Conservation (phyloP, 768 basidiomycete species). For the Strobilomyces echinocephalus region DNA sequence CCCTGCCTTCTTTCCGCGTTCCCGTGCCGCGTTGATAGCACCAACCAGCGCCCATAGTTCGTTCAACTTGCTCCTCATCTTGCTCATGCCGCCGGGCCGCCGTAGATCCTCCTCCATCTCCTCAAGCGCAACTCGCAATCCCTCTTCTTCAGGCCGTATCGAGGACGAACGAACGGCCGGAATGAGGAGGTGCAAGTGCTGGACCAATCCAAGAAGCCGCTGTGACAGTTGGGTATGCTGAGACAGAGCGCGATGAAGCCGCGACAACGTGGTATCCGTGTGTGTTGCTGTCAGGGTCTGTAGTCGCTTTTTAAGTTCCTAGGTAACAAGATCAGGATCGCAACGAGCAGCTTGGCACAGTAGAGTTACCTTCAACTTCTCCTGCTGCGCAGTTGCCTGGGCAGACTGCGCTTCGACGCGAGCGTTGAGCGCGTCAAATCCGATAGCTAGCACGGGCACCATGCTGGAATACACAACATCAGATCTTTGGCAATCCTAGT, state of each 20-base stretch:
- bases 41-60: conserved; percentile 85
- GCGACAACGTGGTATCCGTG: conserved; percentile 60
- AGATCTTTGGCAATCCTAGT: background rate
- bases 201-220: conserved; percentile 62
- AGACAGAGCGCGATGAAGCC: conserved; percentile 57
- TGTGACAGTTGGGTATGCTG: conserved; percentile 68
- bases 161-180: conserved; percentile 71
- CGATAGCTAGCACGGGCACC: conserved; percentile 74
- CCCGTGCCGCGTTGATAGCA: conserved; percentile 56
- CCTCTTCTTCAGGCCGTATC: conserved; percentile 78
- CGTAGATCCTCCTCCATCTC: conserved; percentile 71
- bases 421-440: conserved; percentile 76
- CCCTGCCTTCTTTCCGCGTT: conserved; percentile 42
- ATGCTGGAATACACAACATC: conserved; percentile 40
- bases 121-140: conserved; percentile 63
- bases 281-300: conserved; percentile 58
- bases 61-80: conserved; percentile 68
- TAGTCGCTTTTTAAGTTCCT: conserved; percentile 67
- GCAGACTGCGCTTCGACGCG: conserved; percentile 72
- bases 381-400: conserved; percentile 62
- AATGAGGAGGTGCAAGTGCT: conserved; percentile 75
- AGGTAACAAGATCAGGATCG: conserved; percentile 7
- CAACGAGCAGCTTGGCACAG: background rate
- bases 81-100: conserved; percentile 44
- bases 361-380: conserved; percentile 51